Evolutionary conservation across 140 eudicot species (phyloP).

Genomic region (Flaveria floridana): DNA sequence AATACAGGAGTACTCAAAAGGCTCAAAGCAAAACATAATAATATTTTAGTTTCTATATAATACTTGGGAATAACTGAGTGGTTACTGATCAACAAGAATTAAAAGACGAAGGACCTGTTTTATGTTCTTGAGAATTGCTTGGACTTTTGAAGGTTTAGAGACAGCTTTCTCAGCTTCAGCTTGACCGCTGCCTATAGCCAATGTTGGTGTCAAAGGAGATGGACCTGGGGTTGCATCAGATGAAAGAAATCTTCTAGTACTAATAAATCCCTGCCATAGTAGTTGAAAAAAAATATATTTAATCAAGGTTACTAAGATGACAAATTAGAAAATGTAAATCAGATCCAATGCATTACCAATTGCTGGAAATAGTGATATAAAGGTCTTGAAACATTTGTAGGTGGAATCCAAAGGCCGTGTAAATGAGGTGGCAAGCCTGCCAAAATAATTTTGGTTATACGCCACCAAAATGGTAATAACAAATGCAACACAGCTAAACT

Average conservation of each 20-base stretch:
- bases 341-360: conserved; percentile 48
- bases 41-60: not conserved
- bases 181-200: conserved; percentile 59
- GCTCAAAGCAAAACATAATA: conserved; percentile 1
- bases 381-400: conserved; percentile 51
- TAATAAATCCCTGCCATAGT: conserved; percentile 62
- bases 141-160: conserved; percentile 67
- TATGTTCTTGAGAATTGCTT: conserved; percentile 77
- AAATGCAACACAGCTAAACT: not conserved
- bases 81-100: conserved; percentile 5
- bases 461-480: not conserved
- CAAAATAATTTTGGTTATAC: conserved; percentile 16
- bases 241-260: conserved; percentile 69
- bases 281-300: conserved; percentile 4
- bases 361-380: conserved; percentile 53
- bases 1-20: not conserved
- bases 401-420: conserved; percentile 39
- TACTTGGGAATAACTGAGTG: not conserved
- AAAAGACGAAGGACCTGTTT: conserved; percentile 55
- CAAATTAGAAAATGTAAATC: not conserved
- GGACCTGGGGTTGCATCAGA: conserved; percentile 73
- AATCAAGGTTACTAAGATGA: not conserved
- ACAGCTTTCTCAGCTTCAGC: conserved; percentile 64
- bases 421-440: conserved; percentile 54
- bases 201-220: conserved; percentile 69